Base-by-base conservation (phyloP, 495 filamentous ascomycete genomes). In the Hypoxylon crocopeplum region DNA sequence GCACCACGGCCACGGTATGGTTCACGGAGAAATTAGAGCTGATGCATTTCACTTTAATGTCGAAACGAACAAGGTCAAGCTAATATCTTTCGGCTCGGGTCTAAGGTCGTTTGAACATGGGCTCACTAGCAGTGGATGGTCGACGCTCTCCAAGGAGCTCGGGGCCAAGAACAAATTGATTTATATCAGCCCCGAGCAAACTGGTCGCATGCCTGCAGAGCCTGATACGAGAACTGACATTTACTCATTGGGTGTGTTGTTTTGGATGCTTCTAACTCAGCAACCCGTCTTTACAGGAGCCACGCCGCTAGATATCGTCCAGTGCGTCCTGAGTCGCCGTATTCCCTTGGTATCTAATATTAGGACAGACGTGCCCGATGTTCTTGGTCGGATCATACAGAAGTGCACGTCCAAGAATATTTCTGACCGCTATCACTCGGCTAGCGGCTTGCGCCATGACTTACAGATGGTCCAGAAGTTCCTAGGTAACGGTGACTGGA, bases 141-240 rank as follows among this genome's bases (percentile, higher is more conserved):
- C 86, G 6, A 79, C 86, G 1, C 76, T 96, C 32, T 91, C 88
- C 3, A 84, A 85, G 32, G 89, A 94, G 68, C 72, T 90, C 29
- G 92, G 91, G 0, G 87, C 90, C 20, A 89, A 89, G 67, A 87
- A 90, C 61, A 95, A 94, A 72, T 76, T 97, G 16, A 84, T 91
- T 52, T 95, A 87, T 65, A 92, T 97, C 69, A 91, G 90, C 36
- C 91, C 92, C 0, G 92, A 97, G 62, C 92, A 96, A 77, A 97
- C 92, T 11, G 92, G 92, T 19, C 85, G 92, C 12, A 87, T 95
- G 83, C 88, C 90, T 2, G 91, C 88, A 13, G 91, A 94, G 64
- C 92, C 92, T 1, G 92, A 97, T 73, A 89, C 84, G 49, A 82
- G 92, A 38, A 96, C 92, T 7, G 92, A 96, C 72, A 92, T 96